phyloP scores from a whole-genome alignment of 306 rosid species.

The Luffa aegyptiaca region DNA sequence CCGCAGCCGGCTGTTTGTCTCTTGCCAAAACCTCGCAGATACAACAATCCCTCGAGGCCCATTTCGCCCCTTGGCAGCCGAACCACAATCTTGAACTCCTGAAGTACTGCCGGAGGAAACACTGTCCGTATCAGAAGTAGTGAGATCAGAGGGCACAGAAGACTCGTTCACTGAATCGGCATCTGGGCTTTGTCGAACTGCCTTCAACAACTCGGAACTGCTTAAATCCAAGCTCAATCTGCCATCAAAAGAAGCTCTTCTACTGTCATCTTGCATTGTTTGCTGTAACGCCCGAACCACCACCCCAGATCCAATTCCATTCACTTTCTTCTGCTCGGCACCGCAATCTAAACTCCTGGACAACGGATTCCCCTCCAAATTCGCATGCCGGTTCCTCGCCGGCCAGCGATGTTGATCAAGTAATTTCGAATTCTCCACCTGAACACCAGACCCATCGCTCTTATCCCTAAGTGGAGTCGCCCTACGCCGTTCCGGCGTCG shows the following conservation, averaged over 20 bases:
- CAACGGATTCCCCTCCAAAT: constrained; percentile 26
- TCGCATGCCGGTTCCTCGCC: constrained; percentile 45
- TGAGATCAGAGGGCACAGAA: constrained; percentile 62
- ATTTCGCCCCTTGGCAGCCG: constrained; percentile 25
- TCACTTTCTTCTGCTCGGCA: constrained; percentile 26
- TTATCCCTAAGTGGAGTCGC: constrained; percentile 50
- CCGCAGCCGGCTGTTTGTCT: constrained; percentile 78
- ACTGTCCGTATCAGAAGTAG: constrained; percentile 93
- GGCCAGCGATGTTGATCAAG: constrained; percentile 93
- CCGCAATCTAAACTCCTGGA: constrained; percentile 59
- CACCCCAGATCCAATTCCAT: constrained; percentile 63
- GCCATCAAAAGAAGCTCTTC: constrained; percentile 77
- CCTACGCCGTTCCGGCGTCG: constrained; percentile 88
- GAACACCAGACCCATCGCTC: constrained; percentile 38
- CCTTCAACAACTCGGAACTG: constrained; percentile 42
- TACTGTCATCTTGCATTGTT: constrained; percentile 38
- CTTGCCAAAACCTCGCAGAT: constrained; percentile 97
- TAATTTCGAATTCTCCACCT: constrained; percentile 69
- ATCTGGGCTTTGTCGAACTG: constrained; percentile 33
- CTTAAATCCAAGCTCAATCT: constrained; percentile 86
- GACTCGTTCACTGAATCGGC: constrained; percentile 36
- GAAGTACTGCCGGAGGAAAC: constrained; percentile 95
- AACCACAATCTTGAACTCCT: constrained; percentile 55
- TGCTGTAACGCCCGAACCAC: constrained; percentile 62
- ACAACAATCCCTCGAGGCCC: constrained; percentile 60